These are phyloP conservation scores for Fusarium poae DNA, from an alignment of 2,329 filamentous ascomycete genomes.

Conservation along the genomic window DNA sequence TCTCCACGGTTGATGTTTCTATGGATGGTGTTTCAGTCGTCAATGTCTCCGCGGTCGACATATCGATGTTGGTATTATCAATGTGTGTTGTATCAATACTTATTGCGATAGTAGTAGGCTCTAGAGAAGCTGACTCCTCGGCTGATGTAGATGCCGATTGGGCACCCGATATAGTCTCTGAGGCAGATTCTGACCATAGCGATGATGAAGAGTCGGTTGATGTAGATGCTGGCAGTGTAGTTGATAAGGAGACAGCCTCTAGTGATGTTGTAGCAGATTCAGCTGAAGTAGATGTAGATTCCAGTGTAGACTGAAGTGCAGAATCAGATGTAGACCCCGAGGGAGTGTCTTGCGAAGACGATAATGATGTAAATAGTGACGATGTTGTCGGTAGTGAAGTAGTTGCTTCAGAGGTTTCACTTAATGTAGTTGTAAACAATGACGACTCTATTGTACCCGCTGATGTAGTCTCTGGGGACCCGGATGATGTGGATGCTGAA, in stretches of 20 bases:
- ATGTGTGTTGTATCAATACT: background rate
- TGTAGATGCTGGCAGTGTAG: background rate
- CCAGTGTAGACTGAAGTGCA: too few species aligned
- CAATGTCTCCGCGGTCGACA: background rate
- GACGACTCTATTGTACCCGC: too few species aligned
- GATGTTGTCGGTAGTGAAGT: too few species aligned
- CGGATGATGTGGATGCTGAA: background rate
- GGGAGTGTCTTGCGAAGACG: too few species aligned
- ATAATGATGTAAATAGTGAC: too few species aligned
- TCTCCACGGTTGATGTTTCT: background rate
- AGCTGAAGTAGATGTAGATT: too few species aligned
- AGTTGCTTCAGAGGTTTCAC: too few species aligned
- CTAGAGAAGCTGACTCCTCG: background rate
- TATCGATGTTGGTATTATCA: background rate
- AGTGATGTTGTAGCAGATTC: background rate
- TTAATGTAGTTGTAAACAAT: background rate
- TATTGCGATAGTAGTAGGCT: background rate
- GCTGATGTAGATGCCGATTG: background rate
- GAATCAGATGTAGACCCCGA: too few species aligned
- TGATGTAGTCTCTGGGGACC: background rate
- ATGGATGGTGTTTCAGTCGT: accelerated
- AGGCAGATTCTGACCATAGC: background rate
- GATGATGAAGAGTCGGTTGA: too few species aligned
- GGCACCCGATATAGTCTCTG: background rate
- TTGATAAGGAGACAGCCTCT: background rate